Evolutionary conservation across 1,284 basidiomycete species (phyloP).

Genomic region (Athelia psychrophila): DNA sequence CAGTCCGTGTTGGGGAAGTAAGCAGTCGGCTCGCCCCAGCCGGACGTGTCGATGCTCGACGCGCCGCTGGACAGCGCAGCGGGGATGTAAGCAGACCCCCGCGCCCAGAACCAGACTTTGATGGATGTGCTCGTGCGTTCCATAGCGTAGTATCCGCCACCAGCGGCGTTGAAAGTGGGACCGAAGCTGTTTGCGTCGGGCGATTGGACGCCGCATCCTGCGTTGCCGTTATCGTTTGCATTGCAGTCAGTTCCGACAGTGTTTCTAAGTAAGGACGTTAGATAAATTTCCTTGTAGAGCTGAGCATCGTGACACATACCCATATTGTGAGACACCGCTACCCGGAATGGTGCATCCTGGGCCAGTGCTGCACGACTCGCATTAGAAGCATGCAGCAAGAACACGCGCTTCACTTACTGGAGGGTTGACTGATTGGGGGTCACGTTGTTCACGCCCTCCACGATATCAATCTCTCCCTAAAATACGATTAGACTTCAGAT

Average conservation of each 20-base stretch:
- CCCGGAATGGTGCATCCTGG: slow-evolving; percentile 58
- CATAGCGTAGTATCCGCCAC: slow-evolving; percentile 63
- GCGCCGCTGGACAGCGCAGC: slow-evolving; percentile 39
- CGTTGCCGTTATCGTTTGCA: slow-evolving; percentile 49
- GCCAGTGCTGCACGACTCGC: slow-evolving; percentile 30
- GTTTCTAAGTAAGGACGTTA: slow-evolving; percentile 29
- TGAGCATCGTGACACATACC: slow-evolving; percentile 17
- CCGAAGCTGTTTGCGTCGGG: slow-evolving; percentile 50
- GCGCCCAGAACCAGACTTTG: slow-evolving; percentile 61
- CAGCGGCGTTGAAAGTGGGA: slow-evolving; percentile 53
- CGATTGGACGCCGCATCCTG: slow-evolving; percentile 62
- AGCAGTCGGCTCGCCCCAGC: slow-evolving; percentile 55
- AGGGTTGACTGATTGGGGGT: slow-evolving; percentile 56
- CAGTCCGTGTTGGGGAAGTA: slow-evolving; percentile 55
- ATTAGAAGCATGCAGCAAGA: too few relatives aligned
- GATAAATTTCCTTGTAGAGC: slow-evolving; percentile 3
- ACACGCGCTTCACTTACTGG: slow-evolving; percentile 29
- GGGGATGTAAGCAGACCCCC: slow-evolving; percentile 39
- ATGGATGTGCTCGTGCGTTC: slow-evolving; percentile 48
- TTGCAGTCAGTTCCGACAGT: slow-evolving; percentile 48
- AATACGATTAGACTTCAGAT: background rate
- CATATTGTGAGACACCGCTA: slow-evolving; percentile 45
- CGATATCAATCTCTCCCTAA: slow-evolving; percentile 66
- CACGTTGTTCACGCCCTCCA: slow-evolving; percentile 66
- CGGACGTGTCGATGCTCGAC: slow-evolving; percentile 38